Base-by-base conservation (phyloP, 2,329 filamentous ascomycete genomes). In the Calycina herbarum region DNA sequence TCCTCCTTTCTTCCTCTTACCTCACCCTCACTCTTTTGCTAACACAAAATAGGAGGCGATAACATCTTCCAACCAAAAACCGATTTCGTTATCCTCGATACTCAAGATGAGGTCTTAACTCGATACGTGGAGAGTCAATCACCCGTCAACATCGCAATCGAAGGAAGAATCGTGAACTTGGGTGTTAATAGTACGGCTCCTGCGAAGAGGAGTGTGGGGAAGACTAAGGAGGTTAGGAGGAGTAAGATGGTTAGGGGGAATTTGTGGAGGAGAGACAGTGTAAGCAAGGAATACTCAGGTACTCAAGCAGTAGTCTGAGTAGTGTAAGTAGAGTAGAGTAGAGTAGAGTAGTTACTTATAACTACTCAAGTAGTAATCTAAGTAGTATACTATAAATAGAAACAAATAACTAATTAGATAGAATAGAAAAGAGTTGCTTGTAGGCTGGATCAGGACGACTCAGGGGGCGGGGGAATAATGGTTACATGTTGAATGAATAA, bases 101-200 rank as follows among this genome's bases (percentile, higher is more conserved):
- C 80, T 0, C 80, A 85, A 73, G 84, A 85, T 56, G 80, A 86
- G 71, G 82, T 86, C 0, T 78, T 86, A 2, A 78, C 79, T 5
- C 73, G 76, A 42, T 87, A 88, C 69, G 79, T 88, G 51, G 67
- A 78, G 66, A 40, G 42, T 1, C 58, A 66, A 57, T 64, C 65
- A 1, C 69, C 69, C 3, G 64, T 70, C 38, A 65, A 69, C 6
- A 66, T 67, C 45, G 57, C 29, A 1, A 42, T 68, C 3, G 67
- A 62, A 17, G 61, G 63, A 5, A 58, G 69, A 3, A 68, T 70
- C 45, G 27, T 57, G 29, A 63, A 68, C 35, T 59, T 62, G 3
- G 66, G 67, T 59, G 65, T 57, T 20, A 61, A 48, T 24, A 13
- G 45, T 20, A 48, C 45, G 24, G n/a, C 24, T 20, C 10, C 45